Percentiles rank a stretch among this genome's conserved stretches.
These are phyloP conservation scores for Yarrowia sp. DNA, from an alignment of 805 yeast species.

Conservation along the genomic window DNA sequence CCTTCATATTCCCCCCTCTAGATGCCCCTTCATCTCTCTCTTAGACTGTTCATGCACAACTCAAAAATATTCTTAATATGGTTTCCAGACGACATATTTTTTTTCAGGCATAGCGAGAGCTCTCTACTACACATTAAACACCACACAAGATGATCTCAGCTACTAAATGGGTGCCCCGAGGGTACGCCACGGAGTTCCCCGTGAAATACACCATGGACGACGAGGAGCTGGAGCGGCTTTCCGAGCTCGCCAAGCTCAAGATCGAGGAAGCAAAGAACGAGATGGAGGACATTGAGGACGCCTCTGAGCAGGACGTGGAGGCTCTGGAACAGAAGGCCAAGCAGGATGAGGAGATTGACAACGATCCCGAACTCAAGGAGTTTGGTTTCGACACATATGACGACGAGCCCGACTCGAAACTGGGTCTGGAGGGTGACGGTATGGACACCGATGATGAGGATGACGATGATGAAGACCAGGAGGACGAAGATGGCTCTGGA, in stretches of 20 bases:
- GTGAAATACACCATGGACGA: conserved; percentile 87
- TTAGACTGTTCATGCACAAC: background rate
- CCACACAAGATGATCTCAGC: conserved; percentile 76
- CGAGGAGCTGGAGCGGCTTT: conserved; percentile 89
- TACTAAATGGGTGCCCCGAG: conserved; percentile 95
- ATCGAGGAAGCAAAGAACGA: conserved; percentile 77
- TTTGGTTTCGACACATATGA: conserved; percentile 88
- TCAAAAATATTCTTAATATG: conserved; percentile 33
- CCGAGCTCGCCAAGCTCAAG: conserved; percentile 82
- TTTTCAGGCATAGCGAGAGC: conserved; percentile 22
- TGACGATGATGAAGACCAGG: conserved; percentile 61
- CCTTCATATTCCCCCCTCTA: background rate
- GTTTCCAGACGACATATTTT: conserved; percentile 25
- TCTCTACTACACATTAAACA: conserved; percentile 3
- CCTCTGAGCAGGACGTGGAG: conserved; percentile 47
- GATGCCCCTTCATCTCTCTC: background rate
- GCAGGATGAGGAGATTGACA: conserved; percentile 40
- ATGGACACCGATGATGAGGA: conserved; percentile 63
- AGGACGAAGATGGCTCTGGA: conserved; percentile 53
- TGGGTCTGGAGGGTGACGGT: conserved; percentile 64
- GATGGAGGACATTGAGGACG: conserved; percentile 52
- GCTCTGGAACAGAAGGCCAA: conserved; percentile 40
- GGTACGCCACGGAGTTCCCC: conserved; percentile 92
- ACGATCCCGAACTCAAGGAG: conserved; percentile 65
- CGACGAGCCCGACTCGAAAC: conserved; percentile 60